phyloP scores from a whole-genome alignment of 768 basidiomycete genomes.

The Boletus sp. region DNA sequence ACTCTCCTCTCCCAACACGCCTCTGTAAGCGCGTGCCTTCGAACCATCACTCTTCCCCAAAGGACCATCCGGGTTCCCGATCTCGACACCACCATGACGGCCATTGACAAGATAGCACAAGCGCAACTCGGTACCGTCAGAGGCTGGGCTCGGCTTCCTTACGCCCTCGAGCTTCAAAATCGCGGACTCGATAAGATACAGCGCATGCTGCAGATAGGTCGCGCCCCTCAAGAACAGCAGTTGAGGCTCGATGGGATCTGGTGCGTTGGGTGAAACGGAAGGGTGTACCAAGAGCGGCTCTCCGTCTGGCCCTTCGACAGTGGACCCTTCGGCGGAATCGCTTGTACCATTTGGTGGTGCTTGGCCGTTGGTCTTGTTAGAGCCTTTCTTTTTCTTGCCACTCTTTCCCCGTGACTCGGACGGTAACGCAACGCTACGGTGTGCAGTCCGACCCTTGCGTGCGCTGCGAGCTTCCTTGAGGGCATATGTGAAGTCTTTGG shows the following conservation, averaged over 20 bases:
- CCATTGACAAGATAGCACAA: slow-evolving; percentile 75
- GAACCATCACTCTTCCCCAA: slow-evolving; percentile 55
- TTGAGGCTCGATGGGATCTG: slow-evolving; percentile 86
- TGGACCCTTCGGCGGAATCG: slow-evolving; percentile 39
- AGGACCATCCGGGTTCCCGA: slow-evolving; percentile 79
- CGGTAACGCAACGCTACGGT: slow-evolving; percentile 43
- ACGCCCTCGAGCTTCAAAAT: slow-evolving; percentile 72
- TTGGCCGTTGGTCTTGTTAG: slow-evolving; percentile 53
- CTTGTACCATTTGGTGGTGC: slow-evolving; percentile 69
- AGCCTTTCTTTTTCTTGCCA: slow-evolving; percentile 57
- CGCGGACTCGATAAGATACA: slow-evolving; percentile 70
- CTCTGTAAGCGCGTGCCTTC: slow-evolving; percentile 66
- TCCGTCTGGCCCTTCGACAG: slow-evolving; percentile 46
- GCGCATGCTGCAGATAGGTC: slow-evolving; percentile 77
- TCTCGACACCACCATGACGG: slow-evolving; percentile 80
- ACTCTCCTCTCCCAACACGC: slow-evolving; percentile 48
- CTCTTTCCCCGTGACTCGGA: slow-evolving; percentile 40
- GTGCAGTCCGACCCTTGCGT: slow-evolving; percentile 62
- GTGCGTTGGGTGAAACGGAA: slow-evolving; percentile 72
- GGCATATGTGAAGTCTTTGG: slow-evolving; percentile 78
- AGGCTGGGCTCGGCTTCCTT: slow-evolving; percentile 46
- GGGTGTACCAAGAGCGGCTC: slow-evolving; percentile 62
- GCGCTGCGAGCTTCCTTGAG: slow-evolving; percentile 72
- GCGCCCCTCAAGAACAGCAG: slow-evolving; percentile 81
- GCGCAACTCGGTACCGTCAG: slow-evolving; percentile 74